Conservation (phyloP, 768 basidiomycete species). For the Calocybe cyanea region DNA sequence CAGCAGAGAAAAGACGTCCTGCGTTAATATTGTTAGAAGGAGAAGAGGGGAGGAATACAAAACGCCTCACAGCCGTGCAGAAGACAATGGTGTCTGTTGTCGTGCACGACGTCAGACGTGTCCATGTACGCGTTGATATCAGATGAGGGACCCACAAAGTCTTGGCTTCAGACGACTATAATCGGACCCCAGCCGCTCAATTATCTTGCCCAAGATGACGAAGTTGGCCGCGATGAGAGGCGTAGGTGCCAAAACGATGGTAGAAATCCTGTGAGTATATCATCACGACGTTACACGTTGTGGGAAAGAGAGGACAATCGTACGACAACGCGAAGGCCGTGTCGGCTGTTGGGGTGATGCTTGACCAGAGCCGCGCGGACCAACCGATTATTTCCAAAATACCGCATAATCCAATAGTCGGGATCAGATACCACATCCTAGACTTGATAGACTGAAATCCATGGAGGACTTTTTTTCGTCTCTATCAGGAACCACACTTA, state of each 20-base stretch:
- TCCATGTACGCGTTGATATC: neutral
- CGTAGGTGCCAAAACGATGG: conserved; percentile 49
- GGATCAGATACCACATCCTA: conserved; percentile 48
- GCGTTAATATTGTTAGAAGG: neutral
- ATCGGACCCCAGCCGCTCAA: conserved; percentile 34
- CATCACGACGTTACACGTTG: neutral
- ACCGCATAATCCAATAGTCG: conserved; percentile 43
- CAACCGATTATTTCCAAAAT: conserved; percentile 51
- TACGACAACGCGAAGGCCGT: neutral
- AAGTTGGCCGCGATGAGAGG: conserved; percentile 56
- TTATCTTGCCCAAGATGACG: conserved; percentile 45
- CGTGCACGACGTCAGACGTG: neutral
- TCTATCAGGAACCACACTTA: neutral
- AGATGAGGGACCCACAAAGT: conserved; percentile 28
- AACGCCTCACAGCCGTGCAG: conserved; percentile 26
- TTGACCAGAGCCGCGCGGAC: conserved; percentile 20
- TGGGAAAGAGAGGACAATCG: neutral
- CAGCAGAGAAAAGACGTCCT: conserved; percentile 57
- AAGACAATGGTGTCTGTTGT: conserved; percentile 34
- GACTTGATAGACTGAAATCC: conserved; percentile 35
- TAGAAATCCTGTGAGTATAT: conserved; percentile 28
- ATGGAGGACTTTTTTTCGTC: conserved; percentile 36
- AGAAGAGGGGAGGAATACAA: neutral
- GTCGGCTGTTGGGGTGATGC: neutral
- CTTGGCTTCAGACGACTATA: conserved; percentile 49